Base-by-base conservation (phyloP, 1,284 basidiomycete genomes). In the Puccinia coronata region DNA sequence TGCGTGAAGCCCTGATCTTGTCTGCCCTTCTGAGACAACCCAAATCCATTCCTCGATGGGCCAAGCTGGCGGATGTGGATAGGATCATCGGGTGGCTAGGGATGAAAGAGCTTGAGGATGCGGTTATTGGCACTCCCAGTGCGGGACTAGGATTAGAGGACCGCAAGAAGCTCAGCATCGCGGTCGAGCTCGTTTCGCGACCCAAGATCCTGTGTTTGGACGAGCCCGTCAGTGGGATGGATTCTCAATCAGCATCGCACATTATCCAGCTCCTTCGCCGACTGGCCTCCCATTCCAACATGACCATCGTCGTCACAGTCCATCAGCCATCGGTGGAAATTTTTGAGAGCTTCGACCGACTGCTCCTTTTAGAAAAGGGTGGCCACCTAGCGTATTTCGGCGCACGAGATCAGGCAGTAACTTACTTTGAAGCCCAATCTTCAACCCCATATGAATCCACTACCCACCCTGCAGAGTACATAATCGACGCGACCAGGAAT, bases 251-350 rank as follows among this genome's bases (percentile, higher is more conserved):
- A 0, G 79, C 79, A 34, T 53, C 75, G 61, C 74, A 84, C 83
- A 84, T 85, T 18, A 82, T 85, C 23, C 28, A 57, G 0, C 80
- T 82, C 5, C 83, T 85, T 28, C 36, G 69, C 4, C 59, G 49
- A 4, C 57, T 85, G 25, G 84, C 84, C 16, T 67, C 43, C 36
- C 43, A 76, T 14, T 81, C 83, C 57, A 72, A 80, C 55, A 82
- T 85, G 41, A 82, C 82, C 0, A 83, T 85, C 34, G 57, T 84
- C n/a, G 82, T 82, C 9, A 85, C 84, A 5, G 84, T 85, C 34
- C 85, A 85, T 73, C 82, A 82, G 39, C 85, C 85, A 2, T 84
- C 82, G 47, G 83, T 83, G 81, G 84, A 84, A 61, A 85, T 83
- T 11, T 84, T 83, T 57, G 61, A 78, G 1, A 47, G 39, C 36